A percentile compares a stretch with the other conserved stretches of the same genome.
These are phyloP conservation scores for Panus rudis DNA, from an alignment of 768 basidiomycete genomes.

Conservation along the genomic window DNA sequence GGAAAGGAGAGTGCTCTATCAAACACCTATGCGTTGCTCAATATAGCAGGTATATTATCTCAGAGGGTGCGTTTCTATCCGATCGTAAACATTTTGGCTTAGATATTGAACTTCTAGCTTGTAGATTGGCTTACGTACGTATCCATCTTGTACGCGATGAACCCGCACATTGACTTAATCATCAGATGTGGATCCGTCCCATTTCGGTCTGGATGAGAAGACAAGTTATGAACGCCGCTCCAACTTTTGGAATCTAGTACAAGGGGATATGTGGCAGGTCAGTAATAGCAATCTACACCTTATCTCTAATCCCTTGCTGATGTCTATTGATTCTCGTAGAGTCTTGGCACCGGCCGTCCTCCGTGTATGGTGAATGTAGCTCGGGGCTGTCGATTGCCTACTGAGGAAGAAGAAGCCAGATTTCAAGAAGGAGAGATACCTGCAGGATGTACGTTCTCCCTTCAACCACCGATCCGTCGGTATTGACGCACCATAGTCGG, in stretches of 20 bases:
- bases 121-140: constrained; percentile 18
- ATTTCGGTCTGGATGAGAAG: constrained; percentile 42
- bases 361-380: constrained; percentile 55
- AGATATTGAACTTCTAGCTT: neutral
- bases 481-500: constrained; percentile 33
- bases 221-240: constrained; percentile 47
- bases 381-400: constrained; percentile 53
- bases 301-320: neutral
- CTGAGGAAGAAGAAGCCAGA: constrained; percentile 37
- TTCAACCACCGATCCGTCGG: neutral
- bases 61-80: constrained; percentile 12
- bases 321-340: constrained; percentile 34
- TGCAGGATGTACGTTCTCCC: constrained; percentile 12
- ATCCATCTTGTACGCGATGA: neutral
- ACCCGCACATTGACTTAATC: neutral
- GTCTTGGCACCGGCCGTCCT: constrained; percentile 59
- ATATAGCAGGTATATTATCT: constrained; percentile 13
- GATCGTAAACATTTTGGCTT: neutral
- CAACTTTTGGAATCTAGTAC: constrained; percentile 50
- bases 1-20: constrained; percentile 45
- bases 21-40: constrained; percentile 44
- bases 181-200: constrained; percentile 41
- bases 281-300: constrained; percentile 14
- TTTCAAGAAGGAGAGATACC: constrained; percentile 24
- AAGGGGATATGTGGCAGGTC: constrained; percentile 46